These are phyloP conservation scores for Camptophora hylomeconis DNA, from an alignment of 2,329 filamentous ascomycete genomes.

Conservation along the genomic window DNA sequence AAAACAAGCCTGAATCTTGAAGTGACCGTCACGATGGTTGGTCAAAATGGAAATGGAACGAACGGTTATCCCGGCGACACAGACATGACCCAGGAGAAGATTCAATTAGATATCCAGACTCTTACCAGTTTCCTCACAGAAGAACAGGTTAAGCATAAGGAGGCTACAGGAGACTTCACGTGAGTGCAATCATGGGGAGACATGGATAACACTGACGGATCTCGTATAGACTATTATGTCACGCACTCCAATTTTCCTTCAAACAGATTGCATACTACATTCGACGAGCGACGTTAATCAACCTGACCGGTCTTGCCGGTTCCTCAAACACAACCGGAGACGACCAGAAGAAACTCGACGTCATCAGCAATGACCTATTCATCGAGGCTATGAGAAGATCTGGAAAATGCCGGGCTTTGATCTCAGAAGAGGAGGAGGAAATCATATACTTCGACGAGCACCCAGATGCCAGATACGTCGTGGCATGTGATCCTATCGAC, in stretches of 20 bases:
- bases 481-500: constrained; percentile 96
- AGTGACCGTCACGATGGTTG: too few species aligned
- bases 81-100: too few species aligned
- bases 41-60: too few species aligned
- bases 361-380: constrained; percentile 97
- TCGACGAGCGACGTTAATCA: constrained; percentile 85
- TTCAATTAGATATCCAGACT: constrained; percentile 94
- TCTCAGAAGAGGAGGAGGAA: constrained; percentile 97
- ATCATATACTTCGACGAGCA: constrained; percentile 72
- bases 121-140: constrained; percentile 92
- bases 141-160: constrained; percentile 83
- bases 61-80: too few species aligned
- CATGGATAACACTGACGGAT: constrained; percentile 5
- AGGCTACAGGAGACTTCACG: constrained; percentile 98
- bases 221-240: constrained; percentile 65
- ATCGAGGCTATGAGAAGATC: constrained; percentile 89
- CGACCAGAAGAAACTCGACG: constrained; percentile 98
- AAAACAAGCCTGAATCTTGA: too few species aligned
- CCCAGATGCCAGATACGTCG: constrained; percentile 70
- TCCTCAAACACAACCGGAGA: constrained; percentile 92
- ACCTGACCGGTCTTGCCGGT: constrained; percentile 86
- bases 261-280: constrained; percentile 99
- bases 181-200: constrained; percentile 33
- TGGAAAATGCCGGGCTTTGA: constrained; percentile 76
- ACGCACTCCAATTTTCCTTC: constrained; percentile 98